A percentile compares a stretch with the other conserved stretches of the same genome.
phyloP scores from a whole-genome alignment of 106 monocot species.

The Allium sativum region DNA sequence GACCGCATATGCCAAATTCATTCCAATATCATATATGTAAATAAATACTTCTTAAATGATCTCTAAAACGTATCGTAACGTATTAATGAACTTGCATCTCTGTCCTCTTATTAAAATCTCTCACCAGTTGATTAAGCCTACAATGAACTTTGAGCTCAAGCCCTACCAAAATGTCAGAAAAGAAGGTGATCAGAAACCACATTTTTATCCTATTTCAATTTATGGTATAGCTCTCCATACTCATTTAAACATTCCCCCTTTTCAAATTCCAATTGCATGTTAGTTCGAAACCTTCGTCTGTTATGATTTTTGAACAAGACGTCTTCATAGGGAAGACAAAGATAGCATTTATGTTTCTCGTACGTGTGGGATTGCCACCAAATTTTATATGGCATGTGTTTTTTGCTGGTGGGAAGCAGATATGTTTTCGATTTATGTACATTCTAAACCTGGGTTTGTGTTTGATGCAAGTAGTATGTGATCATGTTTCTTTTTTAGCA shows the following conservation, averaged over 20 bases:
- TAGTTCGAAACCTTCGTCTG: background rate
- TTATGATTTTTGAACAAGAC: background rate
- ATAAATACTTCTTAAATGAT: too few relatives aligned
- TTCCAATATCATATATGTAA: too few relatives aligned
- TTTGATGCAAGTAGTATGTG: slow-evolving; percentile 53
- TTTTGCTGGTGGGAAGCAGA: slow-evolving; percentile 27
- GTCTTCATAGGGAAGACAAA: slow-evolving; percentile 35
- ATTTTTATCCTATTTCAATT: too few relatives aligned
- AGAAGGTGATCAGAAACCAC: too few relatives aligned
- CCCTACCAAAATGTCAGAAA: too few relatives aligned
- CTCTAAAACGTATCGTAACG: too few relatives aligned
- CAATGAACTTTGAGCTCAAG: too few relatives aligned
- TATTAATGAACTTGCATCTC: too few relatives aligned
- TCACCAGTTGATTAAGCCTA: too few relatives aligned
- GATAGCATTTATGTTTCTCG: slow-evolving; percentile 87
- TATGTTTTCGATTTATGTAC: slow-evolving; percentile 70
- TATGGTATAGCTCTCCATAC: too few relatives aligned
- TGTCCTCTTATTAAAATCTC: too few relatives aligned
- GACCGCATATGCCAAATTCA: too few relatives aligned
- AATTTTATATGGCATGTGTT: slow-evolving; percentile 91
- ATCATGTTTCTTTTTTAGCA: slow-evolving; percentile 54
- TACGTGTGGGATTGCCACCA: slow-evolving; percentile 49
- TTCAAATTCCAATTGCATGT: slow-evolving; percentile 13
- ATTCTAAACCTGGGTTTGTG: slow-evolving; percentile 65
- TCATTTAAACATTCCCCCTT: background rate